Percentiles rank a stretch among this genome's conserved stretches.
These are phyloP conservation scores for Fusarium temperatum DNA, from an alignment of 2,329 filamentous ascomycete genomes.

Conservation along the genomic window DNA sequence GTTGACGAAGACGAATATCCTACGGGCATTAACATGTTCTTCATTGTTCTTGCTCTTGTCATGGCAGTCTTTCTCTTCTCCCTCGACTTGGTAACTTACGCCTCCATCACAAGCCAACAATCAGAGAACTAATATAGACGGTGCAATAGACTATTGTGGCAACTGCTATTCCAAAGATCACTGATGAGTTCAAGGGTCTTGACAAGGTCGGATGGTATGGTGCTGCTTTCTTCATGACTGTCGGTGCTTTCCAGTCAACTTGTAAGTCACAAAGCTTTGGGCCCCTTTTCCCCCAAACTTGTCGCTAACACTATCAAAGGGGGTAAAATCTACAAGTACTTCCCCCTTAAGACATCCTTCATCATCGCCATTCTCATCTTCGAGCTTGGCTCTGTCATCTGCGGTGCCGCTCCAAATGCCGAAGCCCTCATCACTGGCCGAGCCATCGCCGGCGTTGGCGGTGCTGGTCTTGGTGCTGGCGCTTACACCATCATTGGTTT, in stretches of 20 bases:
- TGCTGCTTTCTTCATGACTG: constrained; percentile 61
- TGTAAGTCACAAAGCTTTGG: constrained; percentile 44
- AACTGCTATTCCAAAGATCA: constrained; percentile 66
- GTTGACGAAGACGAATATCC: constrained; percentile 51
- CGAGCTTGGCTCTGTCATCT: constrained; percentile 63
- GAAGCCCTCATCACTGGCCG: constrained; percentile 61
- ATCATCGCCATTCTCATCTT: constrained; percentile 60
- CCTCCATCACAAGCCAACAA: not conserved
- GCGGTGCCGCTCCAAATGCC: constrained; percentile 56
- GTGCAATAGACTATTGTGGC: constrained; percentile 60
- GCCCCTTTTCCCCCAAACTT: not conserved
- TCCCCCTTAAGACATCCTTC: constrained; percentile 60
- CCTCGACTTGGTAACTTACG: constrained; percentile 54
- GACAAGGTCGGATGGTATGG: constrained; percentile 69
- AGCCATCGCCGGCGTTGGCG: constrained; percentile 58
- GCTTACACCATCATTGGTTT: constrained; percentile 61
- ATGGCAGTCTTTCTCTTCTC: constrained; percentile 60
- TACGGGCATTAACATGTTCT: constrained; percentile 49
- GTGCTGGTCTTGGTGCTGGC: constrained; percentile 60
- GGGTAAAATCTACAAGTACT: constrained; percentile 62
- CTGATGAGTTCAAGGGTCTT: constrained; percentile 60
- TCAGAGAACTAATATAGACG: not conserved
- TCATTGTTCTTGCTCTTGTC: constrained; percentile 58
- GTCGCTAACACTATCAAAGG: constrained; percentile 43
- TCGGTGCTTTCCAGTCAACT: constrained; percentile 55